Conservation (phyloP, 345 rosid species). For the Lagerstroemia speciosa region DNA sequence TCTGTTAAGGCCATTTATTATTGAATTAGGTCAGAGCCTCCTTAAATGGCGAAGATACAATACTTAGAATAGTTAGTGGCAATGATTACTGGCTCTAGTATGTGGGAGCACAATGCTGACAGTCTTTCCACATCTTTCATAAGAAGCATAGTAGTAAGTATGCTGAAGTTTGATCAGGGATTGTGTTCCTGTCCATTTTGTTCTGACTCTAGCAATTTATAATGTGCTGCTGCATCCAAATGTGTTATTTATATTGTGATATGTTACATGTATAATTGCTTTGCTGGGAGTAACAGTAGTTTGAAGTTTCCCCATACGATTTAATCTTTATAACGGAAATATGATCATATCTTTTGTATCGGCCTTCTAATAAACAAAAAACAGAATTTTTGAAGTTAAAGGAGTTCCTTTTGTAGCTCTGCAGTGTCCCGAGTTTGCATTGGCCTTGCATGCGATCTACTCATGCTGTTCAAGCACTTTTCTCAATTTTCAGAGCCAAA, state of each 20-base stretch:
- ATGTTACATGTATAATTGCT: background rate
- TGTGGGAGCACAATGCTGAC: background rate
- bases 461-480: background rate
- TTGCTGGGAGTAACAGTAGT: no score
- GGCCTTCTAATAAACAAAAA: background rate
- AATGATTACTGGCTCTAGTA: background rate
- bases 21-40: background rate
- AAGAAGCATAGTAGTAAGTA: background rate
- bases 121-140: background rate
- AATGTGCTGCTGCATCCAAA: background rate
- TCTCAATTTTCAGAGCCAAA: no score
- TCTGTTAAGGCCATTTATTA: background rate
- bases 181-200: background rate
- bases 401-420: background rate
- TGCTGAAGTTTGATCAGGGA: background rate
- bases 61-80: background rate
- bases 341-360: background rate
- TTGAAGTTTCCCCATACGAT: background rate
- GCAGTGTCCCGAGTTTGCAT: background rate
- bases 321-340: background rate
- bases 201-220: background rate
- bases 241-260: background rate
- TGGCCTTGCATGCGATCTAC: background rate
- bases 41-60: background rate
- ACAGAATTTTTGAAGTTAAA: background rate